Evolutionary conservation across 1,139 yeast species (phyloP).

Genomic region (Spathaspora sp.): DNA sequence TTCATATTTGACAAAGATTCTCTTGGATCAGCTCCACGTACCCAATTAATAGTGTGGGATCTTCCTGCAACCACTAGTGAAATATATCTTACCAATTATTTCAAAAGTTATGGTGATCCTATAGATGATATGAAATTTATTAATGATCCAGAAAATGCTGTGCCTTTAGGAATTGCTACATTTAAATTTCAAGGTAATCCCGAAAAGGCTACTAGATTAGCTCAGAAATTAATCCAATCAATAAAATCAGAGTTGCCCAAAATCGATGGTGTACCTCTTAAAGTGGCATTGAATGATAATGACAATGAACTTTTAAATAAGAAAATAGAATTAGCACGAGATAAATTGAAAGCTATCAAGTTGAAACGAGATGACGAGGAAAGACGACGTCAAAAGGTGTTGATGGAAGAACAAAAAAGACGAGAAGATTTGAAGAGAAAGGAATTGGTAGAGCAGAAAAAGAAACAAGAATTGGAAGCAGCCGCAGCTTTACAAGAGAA

Average conservation of each 20-base stretch:
- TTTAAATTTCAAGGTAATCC: constrained; percentile 61
- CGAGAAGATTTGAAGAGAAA: constrained; percentile 17
- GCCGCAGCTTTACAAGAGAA: constrained; percentile 1
- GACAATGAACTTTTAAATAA: constrained; percentile 29
- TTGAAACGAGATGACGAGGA: constrained; percentile 24
- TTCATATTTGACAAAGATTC: constrained; percentile 68
- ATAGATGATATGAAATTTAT: constrained; percentile 55
- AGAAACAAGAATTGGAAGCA: constrained; percentile 9
- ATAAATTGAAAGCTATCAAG: constrained; percentile 32
- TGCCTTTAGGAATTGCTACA: constrained; percentile 73
- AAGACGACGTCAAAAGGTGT: constrained; percentile 13
- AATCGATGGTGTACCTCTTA: constrained; percentile 41
- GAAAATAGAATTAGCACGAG: constrained; percentile 34
- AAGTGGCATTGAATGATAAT: constrained; percentile 39
- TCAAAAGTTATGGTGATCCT: constrained; percentile 61
- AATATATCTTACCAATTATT: constrained; percentile 48
- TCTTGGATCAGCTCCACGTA: constrained; percentile 72
- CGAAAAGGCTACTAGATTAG: constrained; percentile 52
- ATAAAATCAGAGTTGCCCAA: constrained; percentile 30
- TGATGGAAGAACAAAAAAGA: constrained; percentile 14
- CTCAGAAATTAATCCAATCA: constrained; percentile 31
- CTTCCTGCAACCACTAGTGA: constrained; percentile 50
- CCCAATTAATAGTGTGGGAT: constrained; percentile 70
- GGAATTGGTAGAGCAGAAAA: constrained; percentile 11
- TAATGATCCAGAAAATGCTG: constrained; percentile 75